Percentiles rank a stretch among this genome's conserved stretches.
Evolutionary conservation across 495 filamentous ascomycete species (phyloP).

Genomic region (Clavariopsis aquatica): DNA sequence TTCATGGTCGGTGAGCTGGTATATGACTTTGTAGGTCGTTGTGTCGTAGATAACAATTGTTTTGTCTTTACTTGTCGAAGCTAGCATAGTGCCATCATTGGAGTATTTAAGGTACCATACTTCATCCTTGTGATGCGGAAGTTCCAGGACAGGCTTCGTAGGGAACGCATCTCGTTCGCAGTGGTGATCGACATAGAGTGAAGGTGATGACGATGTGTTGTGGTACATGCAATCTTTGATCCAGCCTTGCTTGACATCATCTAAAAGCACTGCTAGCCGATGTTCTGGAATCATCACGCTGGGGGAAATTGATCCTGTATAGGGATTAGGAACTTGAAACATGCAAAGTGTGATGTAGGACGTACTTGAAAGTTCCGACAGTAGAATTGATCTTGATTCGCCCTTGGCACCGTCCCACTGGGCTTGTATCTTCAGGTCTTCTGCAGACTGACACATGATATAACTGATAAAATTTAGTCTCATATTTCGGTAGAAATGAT

Average conservation of each 20-base stretch:
- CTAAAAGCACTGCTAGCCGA: constrained; percentile 79
- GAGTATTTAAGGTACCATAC: constrained; percentile 92
- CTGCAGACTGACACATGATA: constrained; percentile 80
- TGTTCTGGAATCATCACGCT: constrained; percentile 98
- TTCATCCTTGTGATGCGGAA: constrained; percentile 78
- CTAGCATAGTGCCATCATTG: constrained; percentile 80
- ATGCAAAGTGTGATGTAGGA: not conserved
- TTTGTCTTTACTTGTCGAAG: constrained; percentile 74
- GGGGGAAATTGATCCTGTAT: constrained; percentile 81
- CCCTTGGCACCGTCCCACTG: constrained; percentile 85
- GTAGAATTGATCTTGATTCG: constrained; percentile 70
- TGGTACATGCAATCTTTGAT: constrained; percentile 86
- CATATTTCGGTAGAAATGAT: not conserved
- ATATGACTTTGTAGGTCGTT: constrained; percentile 62
- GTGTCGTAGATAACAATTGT: constrained; percentile 83
- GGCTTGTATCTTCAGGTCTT: constrained; percentile 78
- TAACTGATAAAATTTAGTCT: constrained; percentile 55
- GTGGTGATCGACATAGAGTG: constrained; percentile 83
- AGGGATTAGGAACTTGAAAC: constrained; percentile 11
- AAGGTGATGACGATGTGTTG: constrained; percentile 74
- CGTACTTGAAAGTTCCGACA: constrained; percentile 83
- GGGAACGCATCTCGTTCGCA: constrained; percentile 84
- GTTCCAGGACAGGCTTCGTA: constrained; percentile 60
- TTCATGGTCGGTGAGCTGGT: constrained; percentile 64
- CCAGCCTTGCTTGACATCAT: constrained; percentile 78